A percentile compares a stretch with the other conserved stretches of the same genome.
Evolutionary conservation across 139 green algal species (phyloP).

Genomic region (Deuterostichococcus epilithicus): DNA sequence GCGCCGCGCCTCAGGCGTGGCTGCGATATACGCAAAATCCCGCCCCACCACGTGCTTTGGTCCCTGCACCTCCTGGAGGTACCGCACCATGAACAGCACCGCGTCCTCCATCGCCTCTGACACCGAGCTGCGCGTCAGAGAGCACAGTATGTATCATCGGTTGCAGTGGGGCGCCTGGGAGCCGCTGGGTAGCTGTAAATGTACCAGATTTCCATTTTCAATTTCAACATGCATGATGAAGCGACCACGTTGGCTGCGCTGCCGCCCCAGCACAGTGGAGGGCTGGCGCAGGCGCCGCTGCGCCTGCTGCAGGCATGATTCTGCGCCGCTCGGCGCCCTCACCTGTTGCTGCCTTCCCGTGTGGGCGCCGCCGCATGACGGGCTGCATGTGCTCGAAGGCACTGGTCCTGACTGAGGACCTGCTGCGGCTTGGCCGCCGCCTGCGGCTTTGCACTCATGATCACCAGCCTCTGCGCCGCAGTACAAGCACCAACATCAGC

Average conservation of each 20-base stretch:
- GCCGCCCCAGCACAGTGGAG: too few species aligned
- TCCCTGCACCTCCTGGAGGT: not conserved
- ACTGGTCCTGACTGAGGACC: not conserved
- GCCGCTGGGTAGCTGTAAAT: too few species aligned
- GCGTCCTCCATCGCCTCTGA: not conserved
- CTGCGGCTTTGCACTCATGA: not conserved
- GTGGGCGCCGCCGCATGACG: too few species aligned
- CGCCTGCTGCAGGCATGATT: too few species aligned
- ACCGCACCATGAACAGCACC: conserved; percentile 1
- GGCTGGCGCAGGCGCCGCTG: too few species aligned
- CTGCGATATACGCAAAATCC: not conserved
- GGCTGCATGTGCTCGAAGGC: not conserved
- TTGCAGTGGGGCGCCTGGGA: too few species aligned
- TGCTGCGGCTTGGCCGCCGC: not conserved
- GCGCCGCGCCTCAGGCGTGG: not conserved
- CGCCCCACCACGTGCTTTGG: not conserved
- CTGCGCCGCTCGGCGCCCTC: too few species aligned
- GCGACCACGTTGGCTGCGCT: too few species aligned
- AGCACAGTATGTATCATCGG: too few species aligned
- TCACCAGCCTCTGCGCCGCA: not conserved
- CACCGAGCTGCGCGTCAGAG: not conserved
- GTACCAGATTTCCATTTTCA: too few species aligned
- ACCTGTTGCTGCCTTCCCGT: not conserved
- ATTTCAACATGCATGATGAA: too few species aligned
- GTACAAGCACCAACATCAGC: not conserved